Evolutionary conservation across 768 basidiomycete species (phyloP).

Genomic region (Pleurotus djamor): DNA sequence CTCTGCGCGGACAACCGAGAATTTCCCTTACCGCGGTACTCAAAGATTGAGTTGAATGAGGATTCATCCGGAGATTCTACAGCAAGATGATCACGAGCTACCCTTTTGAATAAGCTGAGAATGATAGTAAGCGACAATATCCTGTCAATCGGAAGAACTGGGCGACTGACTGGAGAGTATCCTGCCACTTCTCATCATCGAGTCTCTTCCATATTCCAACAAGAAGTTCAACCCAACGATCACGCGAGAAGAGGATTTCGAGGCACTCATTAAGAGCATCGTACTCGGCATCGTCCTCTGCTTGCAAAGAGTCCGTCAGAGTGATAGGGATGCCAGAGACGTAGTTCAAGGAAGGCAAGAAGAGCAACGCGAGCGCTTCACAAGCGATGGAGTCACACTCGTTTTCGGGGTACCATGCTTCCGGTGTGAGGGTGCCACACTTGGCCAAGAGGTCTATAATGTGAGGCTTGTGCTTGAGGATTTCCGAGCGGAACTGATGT

Average conservation of each 20-base stretch:
- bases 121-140: not conserved
- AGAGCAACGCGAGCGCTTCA: slow-evolving; percentile 20
- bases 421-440: slow-evolving; percentile 19
- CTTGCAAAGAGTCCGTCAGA: slow-evolving; percentile 6
- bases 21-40: slow-evolving; percentile 13
- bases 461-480: slow-evolving; percentile 18
- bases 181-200: slow-evolving; percentile 20
- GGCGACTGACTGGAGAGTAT: slow-evolving; percentile 14
- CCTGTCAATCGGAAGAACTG: not conserved
- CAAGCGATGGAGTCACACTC: slow-evolving; percentile 17
- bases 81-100: slow-evolving; percentile 14
- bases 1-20: not conserved
- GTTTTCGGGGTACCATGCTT: slow-evolving; percentile 24
- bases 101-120: slow-evolving; percentile 16
- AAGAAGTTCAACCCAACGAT: slow-evolving; percentile 22
- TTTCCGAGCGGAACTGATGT: slow-evolving; percentile 12
- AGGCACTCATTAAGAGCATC: slow-evolving; percentile 17
- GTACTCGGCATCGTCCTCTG: slow-evolving; percentile 17
- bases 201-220: slow-evolving; percentile 21
- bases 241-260: slow-evolving; percentile 19
- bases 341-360: slow-evolving; percentile 15
- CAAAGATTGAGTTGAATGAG: slow-evolving; percentile 13
- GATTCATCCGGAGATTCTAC: slow-evolving; percentile 8
- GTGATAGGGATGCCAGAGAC: slow-evolving; percentile 19
- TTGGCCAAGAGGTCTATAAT: slow-evolving; percentile 20